Conservation (phyloP, 441 rosid species). For the Populus tomentosa region DNA sequence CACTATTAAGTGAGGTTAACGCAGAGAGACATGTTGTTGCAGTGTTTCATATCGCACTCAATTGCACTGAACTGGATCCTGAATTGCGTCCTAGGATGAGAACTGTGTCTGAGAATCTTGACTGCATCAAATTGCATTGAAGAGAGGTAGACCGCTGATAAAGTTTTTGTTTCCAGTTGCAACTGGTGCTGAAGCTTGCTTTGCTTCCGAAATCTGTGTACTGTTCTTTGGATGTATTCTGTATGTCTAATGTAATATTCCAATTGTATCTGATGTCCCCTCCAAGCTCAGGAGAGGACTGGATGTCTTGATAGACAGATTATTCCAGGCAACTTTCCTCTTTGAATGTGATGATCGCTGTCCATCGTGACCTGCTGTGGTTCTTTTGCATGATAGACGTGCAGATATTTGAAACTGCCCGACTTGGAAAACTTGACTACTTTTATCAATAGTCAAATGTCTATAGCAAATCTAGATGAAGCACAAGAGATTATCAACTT, state of each 20-base stretch:
- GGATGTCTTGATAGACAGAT: background rate
- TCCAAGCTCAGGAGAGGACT: background rate
- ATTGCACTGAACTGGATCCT: slow-evolving; percentile 77
- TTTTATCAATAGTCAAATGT: too few relatives aligned
- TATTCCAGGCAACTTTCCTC: slow-evolving; percentile 9
- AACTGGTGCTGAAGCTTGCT: background rate
- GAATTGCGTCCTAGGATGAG: slow-evolving; percentile 87
- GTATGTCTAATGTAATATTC: background rate
- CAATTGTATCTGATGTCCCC: background rate
- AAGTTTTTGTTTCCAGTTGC: slow-evolving; percentile 13
- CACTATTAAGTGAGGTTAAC: slow-evolving; percentile 47
- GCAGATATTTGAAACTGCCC: too few relatives aligned
- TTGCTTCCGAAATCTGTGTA: slow-evolving; percentile 4
- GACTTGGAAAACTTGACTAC: too few relatives aligned
- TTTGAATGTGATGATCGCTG: background rate
- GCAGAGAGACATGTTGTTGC: slow-evolving; percentile 62
- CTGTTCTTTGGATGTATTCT: background rate
- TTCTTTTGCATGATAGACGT: background rate
- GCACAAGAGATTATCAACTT: too few relatives aligned
- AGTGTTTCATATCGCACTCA: slow-evolving; percentile 67
- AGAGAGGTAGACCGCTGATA: slow-evolving; percentile 4
- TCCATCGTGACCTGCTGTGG: background rate
- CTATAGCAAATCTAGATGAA: too few relatives aligned
- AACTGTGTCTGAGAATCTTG: slow-evolving; percentile 67
- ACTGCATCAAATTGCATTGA: slow-evolving; percentile 52